Percentiles rank a stretch among this genome's conserved stretches.
These are phyloP conservation scores for Podaxis pistillaris DNA, from an alignment of 768 basidiomycete genomes.

Conservation along the genomic window DNA sequence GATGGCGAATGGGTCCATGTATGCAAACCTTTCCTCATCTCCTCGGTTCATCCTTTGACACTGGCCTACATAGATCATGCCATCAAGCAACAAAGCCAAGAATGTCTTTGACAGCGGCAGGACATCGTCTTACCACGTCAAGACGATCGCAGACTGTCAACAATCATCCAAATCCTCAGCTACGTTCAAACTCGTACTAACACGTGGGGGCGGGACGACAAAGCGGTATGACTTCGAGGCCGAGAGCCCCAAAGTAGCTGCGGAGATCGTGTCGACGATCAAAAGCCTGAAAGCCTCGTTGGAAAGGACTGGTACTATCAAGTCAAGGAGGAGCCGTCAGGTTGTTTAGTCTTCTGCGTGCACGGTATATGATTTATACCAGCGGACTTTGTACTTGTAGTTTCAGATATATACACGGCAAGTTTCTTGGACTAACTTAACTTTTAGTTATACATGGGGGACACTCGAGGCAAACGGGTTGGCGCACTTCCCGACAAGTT, in stretches of 20 bases:
- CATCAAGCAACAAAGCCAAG: slow-evolving; percentile 72
- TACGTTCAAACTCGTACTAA: slow-evolving; percentile 87
- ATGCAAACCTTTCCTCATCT: slow-evolving; percentile 20
- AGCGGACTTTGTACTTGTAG: too few relatives aligned
- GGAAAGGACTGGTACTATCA: slow-evolving; percentile 65
- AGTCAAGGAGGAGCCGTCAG: slow-evolving; percentile 62
- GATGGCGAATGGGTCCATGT: slow-evolving; percentile 95
- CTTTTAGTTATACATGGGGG: too few relatives aligned
- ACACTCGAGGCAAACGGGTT: too few relatives aligned
- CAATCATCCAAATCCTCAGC: slow-evolving; percentile 78
- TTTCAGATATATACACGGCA: too few relatives aligned
- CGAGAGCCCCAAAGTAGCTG: slow-evolving; percentile 78
- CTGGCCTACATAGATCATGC: slow-evolving; percentile 68
- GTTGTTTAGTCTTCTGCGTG: slow-evolving; percentile 24
- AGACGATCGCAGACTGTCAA: slow-evolving; percentile 79
- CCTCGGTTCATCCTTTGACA: slow-evolving; percentile 13
- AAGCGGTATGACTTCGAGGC: slow-evolving; percentile 99
- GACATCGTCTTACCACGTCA: slow-evolving; percentile 91
- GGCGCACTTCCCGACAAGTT: too few relatives aligned
- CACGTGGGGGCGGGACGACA: slow-evolving; percentile 56
- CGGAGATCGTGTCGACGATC: slow-evolving; percentile 77
- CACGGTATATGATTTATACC: too few relatives aligned
- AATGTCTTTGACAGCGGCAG: slow-evolving; percentile 87
- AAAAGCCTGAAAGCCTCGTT: slow-evolving; percentile 60
- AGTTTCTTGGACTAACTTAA: too few relatives aligned